A percentile compares a stretch with the other conserved stretches of the same genome.
These are phyloP conservation scores for Scalesia atractyloides DNA, from an alignment of 129 eudicot genomes.

Conservation along the genomic window DNA sequence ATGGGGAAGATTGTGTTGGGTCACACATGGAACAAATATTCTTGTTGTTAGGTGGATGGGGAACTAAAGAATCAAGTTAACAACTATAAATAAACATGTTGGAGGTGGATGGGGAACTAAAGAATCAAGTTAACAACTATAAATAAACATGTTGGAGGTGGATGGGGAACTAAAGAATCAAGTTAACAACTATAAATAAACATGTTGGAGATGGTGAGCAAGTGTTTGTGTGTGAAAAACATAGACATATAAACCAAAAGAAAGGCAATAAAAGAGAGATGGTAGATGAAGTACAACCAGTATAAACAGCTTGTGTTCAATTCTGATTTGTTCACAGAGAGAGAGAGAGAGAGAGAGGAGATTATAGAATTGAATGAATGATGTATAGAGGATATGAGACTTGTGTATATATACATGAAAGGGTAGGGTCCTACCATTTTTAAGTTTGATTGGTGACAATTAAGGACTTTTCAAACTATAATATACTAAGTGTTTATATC, in stretches of 20 bases:
- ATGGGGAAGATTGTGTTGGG: slow-evolving; percentile 68
- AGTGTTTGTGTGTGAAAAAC: slow-evolving; percentile 29
- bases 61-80: slow-evolving; percentile 28
- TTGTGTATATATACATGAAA: slow-evolving; percentile 23
- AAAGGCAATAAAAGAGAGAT: slow-evolving; percentile 6
- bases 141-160: slow-evolving; percentile 22
- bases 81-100: slow-evolving; percentile 22
- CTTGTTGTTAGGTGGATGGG: slow-evolving; percentile 38
- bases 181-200: slow-evolving; percentile 21
- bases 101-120: slow-evolving; percentile 36
- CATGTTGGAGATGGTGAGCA: slow-evolving; percentile 22
- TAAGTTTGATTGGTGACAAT: slow-evolving; percentile 14
- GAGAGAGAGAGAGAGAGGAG: slow-evolving; percentile 7
- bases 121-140: slow-evolving; percentile 17
- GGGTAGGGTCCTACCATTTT: slow-evolving; percentile 28
- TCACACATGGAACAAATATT: slow-evolving; percentile 47
- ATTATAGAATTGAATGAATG: slow-evolving; percentile 1
- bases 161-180: slow-evolving; percentile 32
- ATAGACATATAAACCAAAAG: slow-evolving; percentile 18
- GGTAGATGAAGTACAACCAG: slow-evolving; percentile 30
- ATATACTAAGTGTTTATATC: neutral
- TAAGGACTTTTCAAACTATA: neutral
- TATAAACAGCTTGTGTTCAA: slow-evolving; percentile 20
- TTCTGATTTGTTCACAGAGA: slow-evolving; percentile 18
- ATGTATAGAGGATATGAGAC: slow-evolving; percentile 17